Percentiles rank a stretch among this genome's conserved stretches.
phyloP scores from a whole-genome alignment of 768 basidiomycete genomes.

The Suillus spraguei region DNA sequence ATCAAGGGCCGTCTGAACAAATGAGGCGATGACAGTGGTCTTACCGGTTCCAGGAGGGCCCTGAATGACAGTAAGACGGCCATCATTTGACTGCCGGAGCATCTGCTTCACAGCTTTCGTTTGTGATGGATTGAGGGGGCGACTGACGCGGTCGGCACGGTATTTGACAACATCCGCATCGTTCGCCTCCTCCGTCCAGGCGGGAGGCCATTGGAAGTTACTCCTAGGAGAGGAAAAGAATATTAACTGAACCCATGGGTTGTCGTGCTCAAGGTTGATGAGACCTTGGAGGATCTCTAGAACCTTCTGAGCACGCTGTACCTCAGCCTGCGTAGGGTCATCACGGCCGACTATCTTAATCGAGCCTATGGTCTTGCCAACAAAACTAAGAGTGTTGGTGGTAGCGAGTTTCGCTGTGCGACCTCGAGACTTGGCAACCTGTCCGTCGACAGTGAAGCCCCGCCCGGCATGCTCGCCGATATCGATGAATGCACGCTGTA shows the following conservation, averaged over 20 bases:
- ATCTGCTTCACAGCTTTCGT: constrained; percentile 37
- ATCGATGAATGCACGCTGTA: constrained; percentile 23
- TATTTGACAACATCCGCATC: constrained; percentile 22
- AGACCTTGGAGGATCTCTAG: constrained; percentile 39
- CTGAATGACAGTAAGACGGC: constrained; percentile 39
- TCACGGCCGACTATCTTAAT: constrained; percentile 58
- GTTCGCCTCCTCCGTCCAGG: constrained; percentile 23
- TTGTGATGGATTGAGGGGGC: constrained; percentile 44
- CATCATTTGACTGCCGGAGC: constrained; percentile 37
- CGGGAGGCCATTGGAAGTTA: constrained; percentile 41
- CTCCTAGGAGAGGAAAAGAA: constrained; percentile 30
- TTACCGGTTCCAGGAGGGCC: constrained; percentile 76
- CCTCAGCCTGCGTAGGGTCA: constrained; percentile 61
- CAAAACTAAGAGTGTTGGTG: constrained; percentile 23
- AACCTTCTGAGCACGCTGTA: constrained; percentile 35
- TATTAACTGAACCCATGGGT: constrained; percentile 41
- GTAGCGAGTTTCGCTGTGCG: constrained; percentile 25
- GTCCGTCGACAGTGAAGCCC: constrained; percentile 25
- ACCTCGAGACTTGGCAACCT: constrained; percentile 17
- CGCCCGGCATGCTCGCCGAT: constrained; percentile 26
- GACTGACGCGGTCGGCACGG: constrained; percentile 18
- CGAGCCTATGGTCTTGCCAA: constrained; percentile 32
- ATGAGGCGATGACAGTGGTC: constrained; percentile 71
- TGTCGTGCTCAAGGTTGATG: constrained; percentile 28
- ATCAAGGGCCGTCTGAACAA: constrained; percentile 50